These are phyloP conservation scores for Debaryomyces fabryi DNA, from an alignment of 1,139 yeast genomes.

Conservation along the genomic window DNA sequence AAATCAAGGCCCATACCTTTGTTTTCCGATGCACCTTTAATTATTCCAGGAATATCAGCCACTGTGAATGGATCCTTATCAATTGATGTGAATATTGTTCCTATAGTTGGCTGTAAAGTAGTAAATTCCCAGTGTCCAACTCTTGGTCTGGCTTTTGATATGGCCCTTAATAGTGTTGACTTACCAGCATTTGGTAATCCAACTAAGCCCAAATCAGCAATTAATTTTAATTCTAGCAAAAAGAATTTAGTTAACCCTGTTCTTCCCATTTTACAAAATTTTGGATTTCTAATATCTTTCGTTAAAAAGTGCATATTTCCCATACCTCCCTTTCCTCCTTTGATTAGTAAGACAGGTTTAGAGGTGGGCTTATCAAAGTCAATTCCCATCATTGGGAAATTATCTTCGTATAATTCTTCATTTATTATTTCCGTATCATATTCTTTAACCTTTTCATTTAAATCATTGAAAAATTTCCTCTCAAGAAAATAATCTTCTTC, in stretches of 20 bases:
- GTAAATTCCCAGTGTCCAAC: conserved; percentile 98
- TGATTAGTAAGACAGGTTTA: conserved; percentile 67
- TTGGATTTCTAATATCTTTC: conserved; percentile 79
- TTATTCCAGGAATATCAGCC: conserved; percentile 96
- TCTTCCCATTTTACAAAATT: conserved; percentile 83
- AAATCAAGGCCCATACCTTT: conserved; percentile 95
- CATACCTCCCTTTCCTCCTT: conserved; percentile 92
- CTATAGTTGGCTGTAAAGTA: conserved; percentile 87
- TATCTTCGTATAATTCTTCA: conserved; percentile 65
- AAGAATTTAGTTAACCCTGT: conserved; percentile 67
- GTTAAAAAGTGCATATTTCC: conserved; percentile 96
- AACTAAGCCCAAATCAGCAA: conserved; percentile 92
- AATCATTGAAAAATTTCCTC: conserved; percentile 63
- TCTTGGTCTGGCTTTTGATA: conserved; percentile 84
- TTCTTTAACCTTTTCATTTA: conserved; percentile 62
- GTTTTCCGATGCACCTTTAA: conserved; percentile 80
- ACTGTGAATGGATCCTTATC: conserved; percentile 82
- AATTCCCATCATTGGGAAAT: conserved; percentile 76
- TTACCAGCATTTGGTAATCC: conserved; percentile 98
- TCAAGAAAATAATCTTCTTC: conserved; percentile 69
- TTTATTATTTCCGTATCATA: conserved; percentile 64
- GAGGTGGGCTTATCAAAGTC: conserved; percentile 69
- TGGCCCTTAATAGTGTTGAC: conserved; percentile 84
- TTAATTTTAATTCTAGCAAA: conserved; percentile 76
- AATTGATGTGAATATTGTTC: conserved; percentile 72